These are phyloP conservation scores for Caryopteris hybrid DNA, from an alignment of 305 asterid species.

Conservation along the genomic window DNA sequence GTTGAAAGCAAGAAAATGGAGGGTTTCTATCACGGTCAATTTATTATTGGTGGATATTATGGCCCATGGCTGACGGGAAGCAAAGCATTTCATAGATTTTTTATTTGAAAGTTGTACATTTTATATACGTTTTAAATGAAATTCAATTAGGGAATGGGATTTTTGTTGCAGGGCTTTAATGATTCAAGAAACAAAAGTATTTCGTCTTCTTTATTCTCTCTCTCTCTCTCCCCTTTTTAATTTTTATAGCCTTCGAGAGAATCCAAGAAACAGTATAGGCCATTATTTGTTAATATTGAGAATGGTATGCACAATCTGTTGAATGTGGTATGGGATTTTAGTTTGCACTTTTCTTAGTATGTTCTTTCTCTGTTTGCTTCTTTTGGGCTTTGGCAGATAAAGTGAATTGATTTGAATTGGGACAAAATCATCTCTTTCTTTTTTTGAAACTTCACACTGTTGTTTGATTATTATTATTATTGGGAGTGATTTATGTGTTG, in stretches of 20 bases:
- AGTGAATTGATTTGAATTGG: not conserved
- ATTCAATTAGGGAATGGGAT: not conserved
- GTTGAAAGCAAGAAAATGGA: conserved; percentile 4
- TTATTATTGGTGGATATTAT: conserved; percentile 20
- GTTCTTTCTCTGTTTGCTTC: not conserved
- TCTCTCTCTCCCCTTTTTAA: not conserved
- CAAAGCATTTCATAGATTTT: conserved; percentile 14
- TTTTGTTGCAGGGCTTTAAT: not conserved
- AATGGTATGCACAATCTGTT: not conserved
- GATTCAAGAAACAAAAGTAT: conserved; percentile 16
- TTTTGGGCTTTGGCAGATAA: not conserved
- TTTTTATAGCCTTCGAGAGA: conserved; percentile 6
- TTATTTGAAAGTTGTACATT: not conserved
- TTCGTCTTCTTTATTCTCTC: conserved; percentile 6
- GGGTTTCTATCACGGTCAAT: conserved; percentile 32
- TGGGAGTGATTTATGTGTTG: conserved; percentile 10
- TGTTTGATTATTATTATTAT: not conserved
- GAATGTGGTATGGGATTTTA: conserved; percentile 15
- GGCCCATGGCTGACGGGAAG: not conserved
- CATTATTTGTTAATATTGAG: conserved; percentile 10
- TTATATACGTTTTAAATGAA: not conserved
- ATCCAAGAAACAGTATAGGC: conserved; percentile 9
- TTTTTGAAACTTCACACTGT: not conserved
- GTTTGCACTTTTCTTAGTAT: not conserved
- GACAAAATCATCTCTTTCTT: not conserved